Evolutionary conservation across 306 rosid genomes (phyloP).

Genomic region (Rosa chinensis): DNA sequence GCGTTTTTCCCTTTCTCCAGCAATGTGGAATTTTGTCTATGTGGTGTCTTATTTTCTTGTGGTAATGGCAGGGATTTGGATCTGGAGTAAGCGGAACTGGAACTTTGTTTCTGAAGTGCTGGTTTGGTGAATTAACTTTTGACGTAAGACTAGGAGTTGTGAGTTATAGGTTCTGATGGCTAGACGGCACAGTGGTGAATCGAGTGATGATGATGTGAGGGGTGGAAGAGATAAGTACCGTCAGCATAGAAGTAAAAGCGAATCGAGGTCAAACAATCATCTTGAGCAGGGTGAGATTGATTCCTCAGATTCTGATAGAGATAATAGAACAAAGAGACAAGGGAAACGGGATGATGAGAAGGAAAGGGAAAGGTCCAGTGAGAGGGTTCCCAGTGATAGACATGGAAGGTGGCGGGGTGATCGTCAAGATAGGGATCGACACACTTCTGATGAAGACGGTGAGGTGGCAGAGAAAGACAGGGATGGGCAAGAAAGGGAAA

Average conservation of each 20-base stretch:
- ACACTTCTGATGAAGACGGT: conserved; percentile 39
- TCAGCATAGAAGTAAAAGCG: conserved; percentile 25
- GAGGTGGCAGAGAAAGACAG: conserved; percentile 31
- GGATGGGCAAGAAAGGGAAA: conserved; percentile 26
- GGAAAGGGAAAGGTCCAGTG: conserved; percentile 20
- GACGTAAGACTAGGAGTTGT: background rate
- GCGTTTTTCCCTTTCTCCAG: background rate
- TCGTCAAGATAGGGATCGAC: conserved; percentile 14
- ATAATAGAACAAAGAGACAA: conserved; percentile 16
- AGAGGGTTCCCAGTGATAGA: conserved; percentile 26
- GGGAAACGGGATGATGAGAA: conserved; percentile 22
- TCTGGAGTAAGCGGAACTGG: background rate
- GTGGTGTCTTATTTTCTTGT: background rate
- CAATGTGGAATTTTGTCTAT: background rate
- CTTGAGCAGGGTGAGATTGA: conserved; percentile 10
- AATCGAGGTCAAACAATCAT: conserved; percentile 19
- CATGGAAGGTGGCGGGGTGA: conserved; percentile 28
- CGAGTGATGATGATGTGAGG: conserved; percentile 39
- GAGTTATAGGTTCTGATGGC: conserved; percentile 43
- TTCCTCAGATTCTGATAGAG: conserved; percentile 27
- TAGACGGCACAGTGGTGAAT: conserved; percentile 40
- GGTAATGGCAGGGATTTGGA: background rate
- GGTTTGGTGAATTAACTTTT: background rate
- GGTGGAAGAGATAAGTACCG: conserved; percentile 28
- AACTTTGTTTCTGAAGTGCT: background rate